A percentile compares a stretch with the other conserved stretches of the same genome.
phyloP scores from a whole-genome alignment of 176 grass and related monocot species.

The Alloteropsis semialata region DNA sequence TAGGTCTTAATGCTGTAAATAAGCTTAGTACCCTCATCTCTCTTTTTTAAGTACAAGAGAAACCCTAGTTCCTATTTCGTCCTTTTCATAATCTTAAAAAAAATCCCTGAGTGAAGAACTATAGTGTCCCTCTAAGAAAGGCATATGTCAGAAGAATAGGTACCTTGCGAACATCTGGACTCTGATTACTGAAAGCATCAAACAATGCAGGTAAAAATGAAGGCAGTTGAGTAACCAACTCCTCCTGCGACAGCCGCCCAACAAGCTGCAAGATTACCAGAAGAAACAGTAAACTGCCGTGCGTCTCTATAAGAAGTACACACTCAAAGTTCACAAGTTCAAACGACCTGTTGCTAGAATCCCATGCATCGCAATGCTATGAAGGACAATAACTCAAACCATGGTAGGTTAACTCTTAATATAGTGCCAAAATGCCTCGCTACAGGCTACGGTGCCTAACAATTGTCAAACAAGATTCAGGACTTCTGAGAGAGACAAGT shows the following conservation, averaged over 20 bases:
- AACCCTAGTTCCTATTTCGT: neutral
- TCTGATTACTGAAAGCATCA: slow-evolving; percentile 88
- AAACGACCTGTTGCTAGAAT: neutral
- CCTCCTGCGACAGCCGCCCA: slow-evolving; percentile 68
- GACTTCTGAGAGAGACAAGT: neutral
- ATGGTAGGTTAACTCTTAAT: neutral
- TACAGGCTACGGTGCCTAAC: neutral
- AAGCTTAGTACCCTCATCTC: neutral
- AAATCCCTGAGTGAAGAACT: neutral
- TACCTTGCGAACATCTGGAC: slow-evolving; percentile 95
- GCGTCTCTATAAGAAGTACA: neutral
- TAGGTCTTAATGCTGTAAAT: neutral
- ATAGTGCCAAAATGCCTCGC: neutral
- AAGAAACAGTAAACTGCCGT: neutral
- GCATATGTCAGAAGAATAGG: slow-evolving; percentile 5
- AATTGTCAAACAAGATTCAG: neutral
- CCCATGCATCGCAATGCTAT: neutral
- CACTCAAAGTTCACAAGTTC: neutral
- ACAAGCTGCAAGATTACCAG: slow-evolving; percentile 61
- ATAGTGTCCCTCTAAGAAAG: neutral
- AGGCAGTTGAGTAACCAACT: slow-evolving; percentile 67
- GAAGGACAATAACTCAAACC: neutral
- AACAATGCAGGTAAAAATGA: slow-evolving; percentile 84
- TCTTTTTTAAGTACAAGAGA: neutral
- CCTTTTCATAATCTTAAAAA: neutral